Evolutionary conservation across 1,139 yeast genomes (phyloP).

Genomic region (Kodamaea sp.): DNA sequence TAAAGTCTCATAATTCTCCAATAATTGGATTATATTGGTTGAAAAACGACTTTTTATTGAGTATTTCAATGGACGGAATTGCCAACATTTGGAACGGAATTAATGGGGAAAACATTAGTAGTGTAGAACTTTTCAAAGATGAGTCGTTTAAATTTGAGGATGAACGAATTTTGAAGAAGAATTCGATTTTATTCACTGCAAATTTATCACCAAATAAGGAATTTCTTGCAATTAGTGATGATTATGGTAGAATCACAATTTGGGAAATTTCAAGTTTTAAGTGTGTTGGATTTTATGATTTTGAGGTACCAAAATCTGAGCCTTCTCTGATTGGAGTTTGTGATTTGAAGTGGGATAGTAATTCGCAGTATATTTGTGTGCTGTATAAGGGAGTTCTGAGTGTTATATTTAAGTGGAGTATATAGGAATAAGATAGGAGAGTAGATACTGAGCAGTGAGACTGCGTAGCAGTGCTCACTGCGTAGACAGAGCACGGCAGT

Average conservation of each 20-base stretch:
- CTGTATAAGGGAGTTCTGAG: constrained; percentile 44
- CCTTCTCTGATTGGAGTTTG: constrained; percentile 30
- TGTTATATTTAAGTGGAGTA: constrained; percentile 27
- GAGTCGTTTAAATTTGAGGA: constrained; percentile 19
- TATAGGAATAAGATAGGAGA: constrained; percentile 1
- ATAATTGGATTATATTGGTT: constrained; percentile 57
- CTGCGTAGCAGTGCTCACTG: neutral
- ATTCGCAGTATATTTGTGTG: constrained; percentile 31
- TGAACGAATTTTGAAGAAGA: constrained; percentile 26
- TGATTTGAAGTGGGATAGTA: constrained; percentile 42
- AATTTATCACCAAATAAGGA: constrained; percentile 47
- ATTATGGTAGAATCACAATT: constrained; percentile 51
- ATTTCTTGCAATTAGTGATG: constrained; percentile 60
- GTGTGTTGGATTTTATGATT: constrained; percentile 25
- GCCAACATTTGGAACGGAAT: constrained; percentile 64
- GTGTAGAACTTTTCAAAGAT: constrained; percentile 25
- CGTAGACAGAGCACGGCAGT: neutral
- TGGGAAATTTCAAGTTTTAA: constrained; percentile 43
- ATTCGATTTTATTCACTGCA: constrained; percentile 51
- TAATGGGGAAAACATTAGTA: constrained; percentile 29
- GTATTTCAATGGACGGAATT: constrained; percentile 66
- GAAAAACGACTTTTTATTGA: constrained; percentile 23
- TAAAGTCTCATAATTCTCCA: constrained; percentile 50
- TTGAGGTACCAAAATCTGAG: constrained; percentile 11
- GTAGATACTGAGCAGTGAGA: neutral